Evolutionary conservation across 805 yeast species (phyloP), one percentile per base, ranked within the genome.

Genomic region (Wickerhamomyces ciferrii): DNA sequence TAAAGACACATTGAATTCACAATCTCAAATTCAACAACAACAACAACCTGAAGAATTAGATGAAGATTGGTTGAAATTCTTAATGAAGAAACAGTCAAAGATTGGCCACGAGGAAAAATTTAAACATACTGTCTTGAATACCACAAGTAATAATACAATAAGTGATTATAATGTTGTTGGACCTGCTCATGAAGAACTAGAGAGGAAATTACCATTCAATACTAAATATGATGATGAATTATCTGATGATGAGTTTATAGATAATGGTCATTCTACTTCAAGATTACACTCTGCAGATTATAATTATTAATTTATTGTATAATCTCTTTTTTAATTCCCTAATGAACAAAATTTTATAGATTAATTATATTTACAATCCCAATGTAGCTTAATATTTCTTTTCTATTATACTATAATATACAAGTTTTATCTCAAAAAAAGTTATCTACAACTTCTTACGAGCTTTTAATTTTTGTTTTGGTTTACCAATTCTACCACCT

Each of bases 361-460:
- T n/a, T n/a, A n/a, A n/a, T n/a, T n/a, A n/a, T n/a, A n/a, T n/a
- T n/a, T n/a, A n/a, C n/a, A n/a, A n/a, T n/a, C n/a, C n/a, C 11
- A 27, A 27, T 14, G 31, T 27, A 10, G 5, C 25, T 23, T 23
- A 6, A 27, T 27, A 10, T 14, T 5, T 8, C 31, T 10, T 27
- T 27, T 27, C 13, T 34, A 34, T 10, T n/a, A 35, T 18, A 35
- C 18, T 35, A n/a, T n/a, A 19, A 13, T 35, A 15, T 35, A 35
- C 38, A 29, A 17, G 31, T n/a, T n/a, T n/a, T n/a, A n/a, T n/a
- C n/a, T n/a, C n/a, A n/a, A n/a, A n/a, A n/a, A n/a, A n/a, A n/a
- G n/a, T n/a, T n/a, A n/a, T 14, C 29, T 67, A 81, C 50, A 81
- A 70, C 72, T 79, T 81, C 72, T 76, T 81, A 56, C 74, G 76